Base-by-base conservation (phyloP, 2,329 filamentous ascomycete genomes). In the Aspergillus arachidicola region DNA sequence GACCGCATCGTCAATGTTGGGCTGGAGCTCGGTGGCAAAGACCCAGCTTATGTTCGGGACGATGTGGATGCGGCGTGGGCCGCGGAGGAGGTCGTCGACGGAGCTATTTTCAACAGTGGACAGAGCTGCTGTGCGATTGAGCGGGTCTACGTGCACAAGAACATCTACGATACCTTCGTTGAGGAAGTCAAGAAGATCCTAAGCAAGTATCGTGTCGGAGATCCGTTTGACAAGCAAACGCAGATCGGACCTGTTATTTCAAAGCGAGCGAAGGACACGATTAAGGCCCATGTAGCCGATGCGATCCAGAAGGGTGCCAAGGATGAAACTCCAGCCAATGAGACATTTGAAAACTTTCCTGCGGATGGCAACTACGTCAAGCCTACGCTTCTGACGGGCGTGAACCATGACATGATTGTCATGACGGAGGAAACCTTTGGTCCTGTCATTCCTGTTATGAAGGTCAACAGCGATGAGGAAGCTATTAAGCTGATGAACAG, bases 341-440 rank as follows among this genome's bases (percentile, higher is more conserved):
- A 86, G 61, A 89, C 89, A 10, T 97, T 97, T 78, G 82, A 82
- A 70, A 89, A 85, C 65, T 87, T 89, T 53, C 91, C 92, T 2
- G 64, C 85, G n/a, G 88, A 89, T 73, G 94, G 94, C 64, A 97
- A 97, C 81, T 98, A 91, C 75, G 90, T 97, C 69, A 89, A 89
- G 73, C 94, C 94, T 28, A 95, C 92, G 3, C 85, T 98, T 36
- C 83, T 98, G 62, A 91, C 87, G 19, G 85, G 88, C 68, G 92
- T 95, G 63, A 88, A 88, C 64, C 94, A 97, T 79, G 84, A 83
- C 66, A 97, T 97, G 94, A 80, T 81, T 4, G 89, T 97, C 66
- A 97, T 97, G 92, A 92, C 83, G 26, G 93, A 97, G 68, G 94
- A 98, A 83, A 97, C 94, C 0, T 98, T 98, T 75, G 94, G 94